Evolutionary conservation across 768 basidiomycete genomes (phyloP).

Genomic region (Suillus occidentalis): DNA sequence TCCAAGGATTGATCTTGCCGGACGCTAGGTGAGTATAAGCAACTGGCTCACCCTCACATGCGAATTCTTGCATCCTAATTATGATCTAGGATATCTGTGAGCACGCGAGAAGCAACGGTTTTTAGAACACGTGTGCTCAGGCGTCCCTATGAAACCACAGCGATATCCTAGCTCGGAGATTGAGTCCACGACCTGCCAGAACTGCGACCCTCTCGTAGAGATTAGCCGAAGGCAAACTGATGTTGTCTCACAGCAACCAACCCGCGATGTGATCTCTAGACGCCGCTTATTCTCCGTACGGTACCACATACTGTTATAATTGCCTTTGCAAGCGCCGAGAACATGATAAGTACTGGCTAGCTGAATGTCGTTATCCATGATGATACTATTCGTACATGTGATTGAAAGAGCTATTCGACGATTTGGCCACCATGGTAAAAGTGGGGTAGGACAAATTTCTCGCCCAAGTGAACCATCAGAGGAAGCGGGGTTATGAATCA

Average conservation of each 20-base stretch:
- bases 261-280: neutral
- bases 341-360: neutral
- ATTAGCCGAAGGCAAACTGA: neutral
- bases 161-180: neutral
- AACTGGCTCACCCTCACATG: neutral
- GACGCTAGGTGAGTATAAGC: neutral
- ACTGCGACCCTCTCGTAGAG: neutral
- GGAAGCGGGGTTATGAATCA: neutral
- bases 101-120: neutral
- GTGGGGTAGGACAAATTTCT: neutral
- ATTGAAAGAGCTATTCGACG: neutral
- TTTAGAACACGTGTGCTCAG: neutral
- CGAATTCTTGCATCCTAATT: neutral
- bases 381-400: neutral
- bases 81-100: neutral
- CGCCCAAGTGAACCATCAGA: neutral
- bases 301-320: neutral
- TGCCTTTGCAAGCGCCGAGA: neutral
- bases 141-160: neutral
- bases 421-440: neutral
- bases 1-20: slow-evolving; percentile 15
- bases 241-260: neutral
- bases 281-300: neutral
- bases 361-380: neutral
- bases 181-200: neutral